Conservation (phyloP, 1,139 yeast species). For the Tardiomyces digboiensis region DNA sequence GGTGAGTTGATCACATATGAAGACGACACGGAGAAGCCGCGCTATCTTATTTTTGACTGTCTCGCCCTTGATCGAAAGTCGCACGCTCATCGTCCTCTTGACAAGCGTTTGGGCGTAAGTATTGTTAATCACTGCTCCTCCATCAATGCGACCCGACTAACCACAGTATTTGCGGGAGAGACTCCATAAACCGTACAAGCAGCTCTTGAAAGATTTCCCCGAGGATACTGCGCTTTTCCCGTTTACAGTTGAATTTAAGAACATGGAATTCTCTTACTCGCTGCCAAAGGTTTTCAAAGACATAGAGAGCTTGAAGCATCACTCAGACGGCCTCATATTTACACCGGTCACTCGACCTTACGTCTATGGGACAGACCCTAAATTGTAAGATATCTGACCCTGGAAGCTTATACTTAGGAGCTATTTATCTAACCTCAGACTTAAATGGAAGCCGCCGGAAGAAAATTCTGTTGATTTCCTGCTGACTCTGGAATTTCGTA, state of each 20-base stretch:
- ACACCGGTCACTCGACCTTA: slow-evolving; percentile 90
- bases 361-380: slow-evolving; percentile 76
- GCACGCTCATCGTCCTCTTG: slow-evolving; percentile 59
- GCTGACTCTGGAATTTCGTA: slow-evolving; percentile 56
- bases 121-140: too few species aligned
- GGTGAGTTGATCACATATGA: slow-evolving; percentile 66
- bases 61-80: slow-evolving; percentile 71
- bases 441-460: slow-evolving; percentile 97
- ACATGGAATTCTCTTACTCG: slow-evolving; percentile 78
- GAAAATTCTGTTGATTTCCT: slow-evolving; percentile 92
- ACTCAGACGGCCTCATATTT: slow-evolving; percentile 88
- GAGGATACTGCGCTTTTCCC: slow-evolving; percentile 71
- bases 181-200: slow-evolving; percentile 73
- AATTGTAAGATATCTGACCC: slow-evolving; percentile 4
- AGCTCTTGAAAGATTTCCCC: slow-evolving; percentile 58
- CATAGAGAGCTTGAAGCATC: slow-evolving; percentile 66
- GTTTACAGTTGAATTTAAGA: slow-evolving; percentile 74
- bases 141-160: too few species aligned
- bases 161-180: slow-evolving; percentile 74
- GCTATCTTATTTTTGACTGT: slow-evolving; percentile 86
- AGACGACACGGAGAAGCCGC: slow-evolving; percentile 43
- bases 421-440: slow-evolving; percentile 18
- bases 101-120: slow-evolving; percentile 84
- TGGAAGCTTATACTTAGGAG: too few species aligned
- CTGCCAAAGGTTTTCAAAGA: slow-evolving; percentile 67